A percentile compares a stretch with the other conserved stretches of the same genome.
These are phyloP conservation scores for Mortierella claussenii DNA, from an alignment of 192 early-diverging fungal species.

Conservation along the genomic window DNA sequence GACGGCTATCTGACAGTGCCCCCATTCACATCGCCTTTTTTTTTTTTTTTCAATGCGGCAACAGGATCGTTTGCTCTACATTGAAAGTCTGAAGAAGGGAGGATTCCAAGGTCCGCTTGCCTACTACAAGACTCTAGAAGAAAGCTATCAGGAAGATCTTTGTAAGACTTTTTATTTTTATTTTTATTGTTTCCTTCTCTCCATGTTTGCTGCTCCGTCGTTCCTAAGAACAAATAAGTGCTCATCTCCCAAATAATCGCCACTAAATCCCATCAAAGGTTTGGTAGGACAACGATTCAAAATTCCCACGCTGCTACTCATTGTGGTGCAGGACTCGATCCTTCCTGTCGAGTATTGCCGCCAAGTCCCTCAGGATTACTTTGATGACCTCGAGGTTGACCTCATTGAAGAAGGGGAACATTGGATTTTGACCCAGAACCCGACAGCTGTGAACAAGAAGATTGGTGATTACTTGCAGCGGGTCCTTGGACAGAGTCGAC, in stretches of 20 bases:
- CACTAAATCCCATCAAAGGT: no score
- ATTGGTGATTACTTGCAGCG: conserved; percentile 8
- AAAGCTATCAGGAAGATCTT: conserved; percentile 11
- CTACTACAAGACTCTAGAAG: conserved; percentile 7
- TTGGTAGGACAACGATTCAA: conserved; percentile 5
- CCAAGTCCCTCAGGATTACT: conserved; percentile 9
- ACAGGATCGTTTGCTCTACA: conserved; percentile 15
- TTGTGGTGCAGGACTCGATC: conserved; percentile 8
- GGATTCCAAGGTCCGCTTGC: conserved; percentile 15
- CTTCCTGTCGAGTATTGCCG: conserved; percentile 5
- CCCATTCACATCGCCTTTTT: no score
- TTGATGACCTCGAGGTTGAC: conserved; percentile 2
- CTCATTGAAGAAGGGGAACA: conserved; percentile 16
- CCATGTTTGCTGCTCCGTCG: no score
- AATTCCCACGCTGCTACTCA: conserved; percentile 10
- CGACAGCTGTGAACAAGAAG: conserved; percentile 3
- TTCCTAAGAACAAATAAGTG: no score
- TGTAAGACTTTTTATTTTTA: conserved; percentile 2
- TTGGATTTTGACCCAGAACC: conserved; percentile 23
- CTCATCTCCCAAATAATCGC: no score
- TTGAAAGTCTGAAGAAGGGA: not conserved
- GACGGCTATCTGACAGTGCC: no score
- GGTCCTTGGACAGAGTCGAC: not conserved
- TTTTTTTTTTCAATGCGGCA: no score
- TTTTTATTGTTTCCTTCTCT: no score